A percentile compares a stretch with the other conserved stretches of the same genome.
phyloP scores from a whole-genome alignment of 139 green algal species.

The Coelastrella sp. region DNA sequence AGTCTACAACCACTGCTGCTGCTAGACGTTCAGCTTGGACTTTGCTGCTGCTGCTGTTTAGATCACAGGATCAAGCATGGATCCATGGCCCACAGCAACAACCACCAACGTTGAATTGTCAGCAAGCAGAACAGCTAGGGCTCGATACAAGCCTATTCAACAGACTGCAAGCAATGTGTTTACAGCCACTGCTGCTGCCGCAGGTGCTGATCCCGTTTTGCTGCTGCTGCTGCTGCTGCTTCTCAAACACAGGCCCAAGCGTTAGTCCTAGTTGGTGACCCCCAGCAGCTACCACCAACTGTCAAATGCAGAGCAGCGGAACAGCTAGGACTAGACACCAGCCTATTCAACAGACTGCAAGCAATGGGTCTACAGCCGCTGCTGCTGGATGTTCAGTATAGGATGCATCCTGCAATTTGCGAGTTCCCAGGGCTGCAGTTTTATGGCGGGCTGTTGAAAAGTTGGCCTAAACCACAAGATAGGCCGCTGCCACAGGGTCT shows the following conservation, averaged over 20 bases:
- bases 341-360: constrained; percentile 79
- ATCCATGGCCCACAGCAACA: too few relatives aligned
- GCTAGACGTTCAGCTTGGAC: constrained; percentile 69
- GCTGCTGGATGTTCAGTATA: constrained; percentile 81
- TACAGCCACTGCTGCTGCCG: too few relatives aligned
- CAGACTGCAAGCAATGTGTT: too few relatives aligned
- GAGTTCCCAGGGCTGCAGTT: constrained; percentile 42
- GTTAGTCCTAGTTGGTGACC: constrained; percentile 93
- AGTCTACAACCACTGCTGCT: constrained; percentile 61
- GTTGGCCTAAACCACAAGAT: constrained; percentile 46
- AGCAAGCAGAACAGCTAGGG: too few relatives aligned
- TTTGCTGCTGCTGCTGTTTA: too few relatives aligned
- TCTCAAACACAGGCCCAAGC: constrained; percentile 57
- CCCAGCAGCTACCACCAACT: constrained; percentile 91
- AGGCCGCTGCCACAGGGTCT: constrained; percentile 41
- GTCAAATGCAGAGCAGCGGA: constrained; percentile 75
- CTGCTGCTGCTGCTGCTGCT: too few relatives aligned
- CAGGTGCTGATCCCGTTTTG: too few relatives aligned
- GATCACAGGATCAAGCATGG: too few relatives aligned
- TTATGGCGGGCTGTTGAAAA: constrained; percentile 55
- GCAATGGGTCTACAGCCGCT: constrained; percentile 56
- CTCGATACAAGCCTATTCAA: too few relatives aligned
- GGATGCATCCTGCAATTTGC: constrained; percentile 91
- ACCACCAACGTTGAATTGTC: too few relatives aligned
- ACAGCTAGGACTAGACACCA: constrained; percentile 62